phyloP scores from a whole-genome alignment of 2,329 filamentous ascomycete species.

The Ophiosphaerella herpotricha region DNA sequence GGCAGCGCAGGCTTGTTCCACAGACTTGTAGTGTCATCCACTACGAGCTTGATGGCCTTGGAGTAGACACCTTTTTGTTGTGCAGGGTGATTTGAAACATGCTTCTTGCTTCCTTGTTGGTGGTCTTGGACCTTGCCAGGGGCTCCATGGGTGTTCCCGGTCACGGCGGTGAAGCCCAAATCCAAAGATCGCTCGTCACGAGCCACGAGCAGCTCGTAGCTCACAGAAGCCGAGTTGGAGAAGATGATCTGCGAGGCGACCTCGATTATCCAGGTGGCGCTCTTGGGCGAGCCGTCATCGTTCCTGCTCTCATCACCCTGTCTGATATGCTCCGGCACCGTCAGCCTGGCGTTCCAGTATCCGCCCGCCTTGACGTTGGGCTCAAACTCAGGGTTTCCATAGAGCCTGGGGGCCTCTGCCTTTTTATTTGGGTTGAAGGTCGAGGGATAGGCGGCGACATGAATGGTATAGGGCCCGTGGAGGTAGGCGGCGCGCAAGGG shows the following conservation, averaged over 20 bases:
- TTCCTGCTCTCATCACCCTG: slow-evolving; percentile 33
- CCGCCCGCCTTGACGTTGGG: slow-evolving; percentile 95
- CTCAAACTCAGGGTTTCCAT: slow-evolving; percentile 88
- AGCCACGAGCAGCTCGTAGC: slow-evolving; percentile 84
- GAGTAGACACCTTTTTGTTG: slow-evolving; percentile 82
- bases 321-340: slow-evolving; percentile 78
- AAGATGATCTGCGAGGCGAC: slow-evolving; percentile 93
- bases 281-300: slow-evolving; percentile 50
- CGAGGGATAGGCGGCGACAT: slow-evolving; percentile 82
- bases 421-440: slow-evolving; percentile 83
- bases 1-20: slow-evolving; percentile 93
- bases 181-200: slow-evolving; percentile 83
- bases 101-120: slow-evolving; percentile 65
- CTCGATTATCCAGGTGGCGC: slow-evolving; percentile 86
- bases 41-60: slow-evolving; percentile 73
- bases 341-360: slow-evolving; percentile 78
- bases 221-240: slow-evolving; percentile 82
- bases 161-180: slow-evolving; percentile 63
- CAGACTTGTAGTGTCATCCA: slow-evolving; percentile 85
- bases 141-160: slow-evolving; percentile 56
- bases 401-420: slow-evolving; percentile 68
- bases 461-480: slow-evolving; percentile 91
- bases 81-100: slow-evolving; percentile 57
- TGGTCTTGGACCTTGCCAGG: slow-evolving; percentile 75
- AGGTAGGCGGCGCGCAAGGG: slow-evolving; percentile 93